Evolutionary conservation across 352 stramenopile species (phyloP).

Genomic region (Thalassiosira hispida): DNA sequence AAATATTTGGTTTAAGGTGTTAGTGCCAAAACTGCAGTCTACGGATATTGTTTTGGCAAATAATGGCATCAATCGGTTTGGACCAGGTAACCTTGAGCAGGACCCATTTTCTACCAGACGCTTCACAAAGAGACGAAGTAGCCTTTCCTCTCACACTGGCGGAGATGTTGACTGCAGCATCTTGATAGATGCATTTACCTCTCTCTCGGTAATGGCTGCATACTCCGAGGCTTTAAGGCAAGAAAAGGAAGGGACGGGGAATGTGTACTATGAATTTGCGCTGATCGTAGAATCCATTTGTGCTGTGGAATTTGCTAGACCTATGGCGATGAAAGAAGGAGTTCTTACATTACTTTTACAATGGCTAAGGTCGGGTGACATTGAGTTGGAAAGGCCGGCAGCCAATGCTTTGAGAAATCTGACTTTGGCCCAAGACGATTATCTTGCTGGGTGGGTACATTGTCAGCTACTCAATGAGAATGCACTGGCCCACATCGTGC

Average conservation of each 20-base stretch:
- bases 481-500: constrained; percentile 61
- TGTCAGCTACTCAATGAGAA: constrained; percentile 75
- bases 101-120: constrained; percentile 11
- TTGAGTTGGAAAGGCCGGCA: constrained; percentile 50
- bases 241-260: constrained; percentile 12
- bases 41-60: constrained; percentile 25
- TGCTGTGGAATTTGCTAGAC: constrained; percentile 22
- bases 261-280: constrained; percentile 23
- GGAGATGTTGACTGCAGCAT: constrained; percentile 57
- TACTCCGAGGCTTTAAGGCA: constrained; percentile 20
- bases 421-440: constrained; percentile 62
- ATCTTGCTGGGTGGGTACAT: constrained; percentile 79
- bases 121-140: constrained; percentile 22
- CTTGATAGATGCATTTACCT: constrained; percentile 62
- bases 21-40: constrained; percentile 37
- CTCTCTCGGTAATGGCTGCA: constrained; percentile 60
- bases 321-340: constrained; percentile 69
- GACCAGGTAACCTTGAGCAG: constrained; percentile 7
- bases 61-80: constrained; percentile 23
- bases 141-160: constrained; percentile 3
- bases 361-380: constrained; percentile 64
- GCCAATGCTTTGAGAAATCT: constrained; percentile 67
- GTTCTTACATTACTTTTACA: constrained; percentile 62
- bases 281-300: constrained; percentile 74
- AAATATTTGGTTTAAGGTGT: constrained; percentile 63